A percentile compares a stretch with the other conserved stretches of the same genome.
phyloP scores from a whole-genome alignment of 2,329 filamentous ascomycete species.

The Pseudogymnoascus sp. region DNA sequence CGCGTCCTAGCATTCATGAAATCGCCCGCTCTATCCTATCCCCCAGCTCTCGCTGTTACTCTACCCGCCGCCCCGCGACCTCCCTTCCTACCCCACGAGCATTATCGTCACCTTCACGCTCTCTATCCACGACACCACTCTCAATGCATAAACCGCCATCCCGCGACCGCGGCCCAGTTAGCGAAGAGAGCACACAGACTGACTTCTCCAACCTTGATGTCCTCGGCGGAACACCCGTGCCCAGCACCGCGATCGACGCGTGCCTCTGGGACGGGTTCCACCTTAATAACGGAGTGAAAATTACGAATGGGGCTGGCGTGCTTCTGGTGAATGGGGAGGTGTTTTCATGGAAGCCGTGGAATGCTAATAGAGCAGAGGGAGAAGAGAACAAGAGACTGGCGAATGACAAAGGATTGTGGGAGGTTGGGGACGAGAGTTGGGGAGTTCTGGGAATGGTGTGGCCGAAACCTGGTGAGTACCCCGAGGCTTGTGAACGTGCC shows the following conservation, averaged over 20 bases:
- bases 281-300: slow-evolving; percentile 69
- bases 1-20: slow-evolving; percentile 2
- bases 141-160: slow-evolving; percentile 26
- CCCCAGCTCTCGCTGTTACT: neutral
- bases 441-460: slow-evolving; percentile 69
- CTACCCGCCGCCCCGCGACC: neutral
- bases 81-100: neutral
- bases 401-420: slow-evolving; percentile 75
- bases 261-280: slow-evolving; percentile 79
- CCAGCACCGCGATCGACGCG: slow-evolving; percentile 74
- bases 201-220: slow-evolving; percentile 74
- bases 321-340: slow-evolving; percentile 79
- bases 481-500: neutral
- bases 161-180: slow-evolving; percentile 51
- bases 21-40: neutral
- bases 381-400: slow-evolving; percentile 40
- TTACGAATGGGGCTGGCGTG: slow-evolving; percentile 61
- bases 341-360: slow-evolving; percentile 83
- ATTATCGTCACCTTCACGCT: neutral
- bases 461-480: slow-evolving; percentile 71
- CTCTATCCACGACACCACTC: slow-evolving; percentile 10
- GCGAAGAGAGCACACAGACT: slow-evolving; percentile 52
- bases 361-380: slow-evolving; percentile 32
- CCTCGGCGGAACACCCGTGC: slow-evolving; percentile 62
- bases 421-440: slow-evolving; percentile 62